Conservation (phyloP, 208 protist species). For the Tetramitus jugosus region DNA sequence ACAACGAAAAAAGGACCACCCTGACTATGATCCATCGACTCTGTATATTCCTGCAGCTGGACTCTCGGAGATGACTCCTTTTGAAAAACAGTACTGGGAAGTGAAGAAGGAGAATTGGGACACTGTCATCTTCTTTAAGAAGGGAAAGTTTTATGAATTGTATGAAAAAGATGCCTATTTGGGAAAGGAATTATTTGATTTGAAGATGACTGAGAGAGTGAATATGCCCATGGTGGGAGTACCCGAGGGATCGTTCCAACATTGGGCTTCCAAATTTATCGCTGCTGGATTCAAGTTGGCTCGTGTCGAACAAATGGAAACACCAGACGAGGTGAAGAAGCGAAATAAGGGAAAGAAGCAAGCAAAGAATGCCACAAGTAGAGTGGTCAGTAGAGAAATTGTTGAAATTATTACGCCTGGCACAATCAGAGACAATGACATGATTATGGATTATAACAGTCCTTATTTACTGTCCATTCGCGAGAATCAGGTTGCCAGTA, state of each 20-base stretch:
- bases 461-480: conserved; percentile 39
- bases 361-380: conserved; percentile 4
- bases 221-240: conserved; percentile 84
- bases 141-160: conserved; percentile 90
- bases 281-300: conserved; percentile 79
- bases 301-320: conserved; percentile 74
- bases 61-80: too few relatives aligned
- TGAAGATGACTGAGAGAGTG: conserved; percentile 75
- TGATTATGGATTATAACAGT: conserved; percentile 23
- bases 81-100: conserved; percentile 89
- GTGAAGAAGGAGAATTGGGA: conserved; percentile 82
- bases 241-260: conserved; percentile 73
- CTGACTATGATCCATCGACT: background rate
- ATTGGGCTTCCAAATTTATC: conserved; percentile 80
- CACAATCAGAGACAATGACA: conserved; percentile 65
- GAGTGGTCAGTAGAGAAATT: conserved; percentile 64
- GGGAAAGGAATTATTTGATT: conserved; percentile 74
- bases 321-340: conserved; percentile 29
- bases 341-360: conserved; percentile 40
- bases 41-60: conserved; percentile 1
- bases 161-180: conserved; percentile 84
- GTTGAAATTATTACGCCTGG: conserved; percentile 75
- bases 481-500: background rate
- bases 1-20: background rate
- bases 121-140: conserved; percentile 87